Base-by-base conservation (phyloP, 1,284 basidiomycete species). In the Gomphus sp. region DNA sequence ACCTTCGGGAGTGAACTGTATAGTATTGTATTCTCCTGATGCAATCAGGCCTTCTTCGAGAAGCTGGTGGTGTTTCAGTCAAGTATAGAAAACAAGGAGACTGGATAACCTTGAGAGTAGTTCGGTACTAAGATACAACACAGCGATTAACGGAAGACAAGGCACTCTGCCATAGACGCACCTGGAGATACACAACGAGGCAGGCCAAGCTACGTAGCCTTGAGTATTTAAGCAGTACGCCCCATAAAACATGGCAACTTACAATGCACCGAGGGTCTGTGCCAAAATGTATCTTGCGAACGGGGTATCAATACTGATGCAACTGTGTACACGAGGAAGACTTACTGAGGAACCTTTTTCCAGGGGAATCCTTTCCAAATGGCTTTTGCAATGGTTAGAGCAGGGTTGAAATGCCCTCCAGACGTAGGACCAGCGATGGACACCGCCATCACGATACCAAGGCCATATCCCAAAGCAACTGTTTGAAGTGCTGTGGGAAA, bases 361-460 rank as follows among this genome's bases (percentile, higher is more conserved):
- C 71, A 64, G 0, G 86, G 80, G 65, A 87, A 84, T 0, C 76
- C 76, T 50, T 71, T 75, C 72, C 80, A 82, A 12, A 85, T 28
- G 16, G 77, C 69, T 56, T 78, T 73, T 6, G 76, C 70, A 55
- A 87, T 73, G 9, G 86, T 84, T 37, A 88, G 73, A 55, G 76
- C 73, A 22, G 84, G 82, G 65, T 78, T 84, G 68, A 87, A 80
- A 65, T 87, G 84, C 7, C 84, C 82, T 11, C 80, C 80, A 14
- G 84, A 87, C 2, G 82, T 80, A 7, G 77, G 65, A 34, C 70
- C 70, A 62, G 77, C 81, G 18, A 83, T 70, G 4, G 69, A 68
- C 41, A 89, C 65, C 0, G 86, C 85, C 51, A 87, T 75, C 12
- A 82, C 67, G 62, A 87, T 80, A 45, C 86, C 86, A 34, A 81